Conservation (phyloP, 2,329 filamentous ascomycete genomes). For the Diaporthe longicolla region DNA sequence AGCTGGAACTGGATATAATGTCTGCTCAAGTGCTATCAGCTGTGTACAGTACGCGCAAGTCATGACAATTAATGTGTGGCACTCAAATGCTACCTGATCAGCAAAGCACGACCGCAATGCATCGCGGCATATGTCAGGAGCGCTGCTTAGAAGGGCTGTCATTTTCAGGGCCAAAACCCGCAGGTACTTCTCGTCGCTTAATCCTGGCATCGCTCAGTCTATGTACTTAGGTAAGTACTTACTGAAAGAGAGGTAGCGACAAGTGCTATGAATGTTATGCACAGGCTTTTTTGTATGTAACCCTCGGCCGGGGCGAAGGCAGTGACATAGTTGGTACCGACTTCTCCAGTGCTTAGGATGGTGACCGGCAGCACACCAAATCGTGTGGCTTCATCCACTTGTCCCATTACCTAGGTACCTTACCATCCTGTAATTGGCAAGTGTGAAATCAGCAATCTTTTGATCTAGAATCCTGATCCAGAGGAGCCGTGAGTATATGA, state of each 20-base stretch:
- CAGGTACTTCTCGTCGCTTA: neutral
- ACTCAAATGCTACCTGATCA: neutral
- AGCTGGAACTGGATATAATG: slow-evolving; percentile 30
- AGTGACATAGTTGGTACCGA: neutral
- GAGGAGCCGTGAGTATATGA: neutral
- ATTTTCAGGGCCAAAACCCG: neutral
- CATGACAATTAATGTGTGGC: neutral
- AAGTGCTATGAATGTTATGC: neutral
- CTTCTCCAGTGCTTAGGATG: neutral
- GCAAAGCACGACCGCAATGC: neutral
- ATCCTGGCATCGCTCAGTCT: neutral
- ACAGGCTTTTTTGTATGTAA: neutral
- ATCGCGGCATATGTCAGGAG: neutral
- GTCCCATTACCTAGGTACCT: neutral
- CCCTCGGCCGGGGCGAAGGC: neutral
- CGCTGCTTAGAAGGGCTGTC: neutral
- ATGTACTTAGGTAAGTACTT: neutral
- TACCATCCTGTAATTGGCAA: neutral
- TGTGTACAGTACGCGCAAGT: neutral
- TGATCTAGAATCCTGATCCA: neutral
- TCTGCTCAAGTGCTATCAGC: neutral
- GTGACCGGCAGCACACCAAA: neutral
- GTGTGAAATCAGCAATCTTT: neutral
- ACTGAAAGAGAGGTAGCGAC: neutral
- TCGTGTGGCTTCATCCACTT: neutral